Evolutionary conservation across 768 basidiomycete species (phyloP), one percentile per base, ranked within the genome.

Genomic region (Xanthoconium stramineum): DNA sequence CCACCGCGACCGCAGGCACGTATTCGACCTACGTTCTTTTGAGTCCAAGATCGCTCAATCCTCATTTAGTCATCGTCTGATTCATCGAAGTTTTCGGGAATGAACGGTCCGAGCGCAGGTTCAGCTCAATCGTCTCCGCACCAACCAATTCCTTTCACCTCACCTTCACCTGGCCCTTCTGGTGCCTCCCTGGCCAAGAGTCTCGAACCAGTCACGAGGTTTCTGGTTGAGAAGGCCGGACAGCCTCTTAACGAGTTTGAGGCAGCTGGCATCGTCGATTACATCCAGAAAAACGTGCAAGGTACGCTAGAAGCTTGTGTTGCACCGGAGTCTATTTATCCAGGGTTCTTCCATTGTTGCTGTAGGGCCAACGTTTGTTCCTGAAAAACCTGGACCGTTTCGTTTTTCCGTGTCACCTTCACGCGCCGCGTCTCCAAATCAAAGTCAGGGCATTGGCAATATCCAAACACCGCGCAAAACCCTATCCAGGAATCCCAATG

Each of bases 401-500:
- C 81, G 85, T 37, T 88, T 88, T 70, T 80, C 83, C 5, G 78
- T 76, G 40, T 65, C 68, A 15, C 65, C 73, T 42, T 66, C 72
- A 12, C 70, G 74, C 38, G 56, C 62, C 47, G 56, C 64, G n/a
- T 67, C 72, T 1, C 61, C 75, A 19, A 65, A 32, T 35, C 56
- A 45, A 32, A 37, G 30, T 14, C 59, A 67, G 10, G 62, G 59
- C 17, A 47, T 19, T 28, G 55, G 55, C 33, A 52, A 53, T 38
- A 28, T 15, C 6, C 72, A 71, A 37, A 65, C 78, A 15, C 76
- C 83, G 6, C 78, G 78, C 17, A 84, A 79, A 65, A 83, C 78
- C 11, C 72, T 91, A 8, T 66, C 78, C 20, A 82, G 75, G 65
- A 92, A 92, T 63, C 89, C 89, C 0, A 92, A 91, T 65, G 89